These are phyloP conservation scores for Fusarium siculi DNA, from an alignment of 2,329 filamentous ascomycete species.

Conservation along the genomic window DNA sequence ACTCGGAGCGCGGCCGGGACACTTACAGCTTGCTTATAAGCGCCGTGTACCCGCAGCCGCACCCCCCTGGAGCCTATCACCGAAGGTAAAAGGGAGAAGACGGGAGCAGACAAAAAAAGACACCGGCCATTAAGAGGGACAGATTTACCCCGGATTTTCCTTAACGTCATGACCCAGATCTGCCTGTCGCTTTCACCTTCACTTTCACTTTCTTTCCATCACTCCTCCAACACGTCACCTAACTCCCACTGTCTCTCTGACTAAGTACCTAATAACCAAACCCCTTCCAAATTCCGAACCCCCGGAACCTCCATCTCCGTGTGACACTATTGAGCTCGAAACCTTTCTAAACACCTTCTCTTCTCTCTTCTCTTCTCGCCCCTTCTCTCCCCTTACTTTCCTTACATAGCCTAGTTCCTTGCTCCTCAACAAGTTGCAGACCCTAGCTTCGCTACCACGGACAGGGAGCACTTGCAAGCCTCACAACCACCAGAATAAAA, in stretches of 20 bases:
- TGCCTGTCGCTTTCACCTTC: neutral
- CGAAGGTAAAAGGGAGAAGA: neutral
- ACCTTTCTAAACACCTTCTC: neutral
- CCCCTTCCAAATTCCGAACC: constrained; percentile 16
- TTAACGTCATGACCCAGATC: constrained; percentile 32
- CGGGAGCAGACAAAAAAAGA: neutral
- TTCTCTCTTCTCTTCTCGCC: neutral
- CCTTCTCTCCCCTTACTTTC: constrained; percentile 28
- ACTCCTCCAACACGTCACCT: constrained; percentile 26
- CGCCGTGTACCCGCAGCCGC: constrained; percentile 27
- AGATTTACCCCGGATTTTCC: constrained; percentile 40
- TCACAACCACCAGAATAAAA: constrained; percentile 15
- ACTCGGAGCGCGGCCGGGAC: constrained; percentile 24
- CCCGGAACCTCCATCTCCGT: constrained; percentile 14
- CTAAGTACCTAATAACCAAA: neutral
- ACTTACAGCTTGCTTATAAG: constrained; percentile 5
- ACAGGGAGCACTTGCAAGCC: constrained; percentile 30
- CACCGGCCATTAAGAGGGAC: constrained; percentile 26
- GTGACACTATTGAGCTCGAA: constrained; percentile 10
- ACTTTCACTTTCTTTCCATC: neutral
- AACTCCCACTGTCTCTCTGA: neutral
- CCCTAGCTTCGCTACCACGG: constrained; percentile 21
- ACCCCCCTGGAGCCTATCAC: constrained; percentile 24
- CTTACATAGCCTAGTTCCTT: constrained; percentile 28
- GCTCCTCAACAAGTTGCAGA: constrained; percentile 31